Evolutionary conservation across 2,329 filamentous ascomycete genomes (phyloP).

Genomic region (Pseudopyricularia cyperi): DNA sequence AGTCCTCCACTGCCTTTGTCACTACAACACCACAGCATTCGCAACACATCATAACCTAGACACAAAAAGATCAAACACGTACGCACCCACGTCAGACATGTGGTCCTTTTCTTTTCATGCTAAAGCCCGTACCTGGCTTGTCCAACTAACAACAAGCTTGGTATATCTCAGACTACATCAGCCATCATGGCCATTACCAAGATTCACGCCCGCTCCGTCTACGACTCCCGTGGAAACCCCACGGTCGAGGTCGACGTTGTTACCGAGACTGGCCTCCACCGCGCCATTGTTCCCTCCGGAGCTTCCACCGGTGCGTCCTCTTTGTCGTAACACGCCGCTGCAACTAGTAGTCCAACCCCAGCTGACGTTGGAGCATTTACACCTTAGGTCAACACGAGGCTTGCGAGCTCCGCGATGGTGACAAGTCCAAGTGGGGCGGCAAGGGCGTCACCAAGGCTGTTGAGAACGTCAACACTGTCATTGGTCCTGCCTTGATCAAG

Average conservation of each 20-base stretch:
- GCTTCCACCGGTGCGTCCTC: constrained; percentile 71
- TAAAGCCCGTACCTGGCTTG: background rate
- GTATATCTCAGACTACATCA: background rate
- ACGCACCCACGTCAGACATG: background rate
- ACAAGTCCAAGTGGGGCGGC: constrained; percentile 75
- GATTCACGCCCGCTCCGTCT: constrained; percentile 88
- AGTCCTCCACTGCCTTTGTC: no score
- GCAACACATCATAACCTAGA: background rate
- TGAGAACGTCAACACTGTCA: constrained; percentile 70
- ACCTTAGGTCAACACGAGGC: constrained; percentile 71
- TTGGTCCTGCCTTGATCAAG: constrained; percentile 72
- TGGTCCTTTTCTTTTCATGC: background rate
- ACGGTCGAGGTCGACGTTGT: constrained; percentile 97
- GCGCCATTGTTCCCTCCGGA: constrained; percentile 92
- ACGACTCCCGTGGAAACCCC: constrained; percentile 97
- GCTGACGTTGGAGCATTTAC: constrained; percentile 9
- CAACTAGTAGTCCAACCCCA: background rate
- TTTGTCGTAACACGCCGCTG: background rate
- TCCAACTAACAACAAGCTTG: background rate
- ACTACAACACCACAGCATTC: background rate
- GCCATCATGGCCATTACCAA: constrained; percentile 70
- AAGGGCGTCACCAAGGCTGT: constrained; percentile 84
- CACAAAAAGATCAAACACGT: background rate
- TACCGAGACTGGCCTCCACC: constrained; percentile 92
- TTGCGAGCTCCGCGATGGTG: constrained; percentile 80